A percentile compares a stretch with the other conserved stretches of the same genome.
These are phyloP conservation scores for Rhamnella rubrinervis DNA, from an alignment of 331 rosid species.

Conservation along the genomic window DNA sequence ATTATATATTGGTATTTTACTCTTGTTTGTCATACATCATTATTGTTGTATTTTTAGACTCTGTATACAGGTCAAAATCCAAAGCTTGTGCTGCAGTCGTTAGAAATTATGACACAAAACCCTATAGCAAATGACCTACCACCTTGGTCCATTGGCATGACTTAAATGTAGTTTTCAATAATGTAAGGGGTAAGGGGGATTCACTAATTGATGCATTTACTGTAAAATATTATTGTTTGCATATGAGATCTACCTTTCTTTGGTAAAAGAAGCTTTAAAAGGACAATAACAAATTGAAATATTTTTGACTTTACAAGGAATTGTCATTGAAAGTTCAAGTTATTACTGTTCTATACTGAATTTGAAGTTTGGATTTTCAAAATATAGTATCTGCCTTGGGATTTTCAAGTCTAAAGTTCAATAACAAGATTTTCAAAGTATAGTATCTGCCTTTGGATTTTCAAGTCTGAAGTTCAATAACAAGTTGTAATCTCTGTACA, in stretches of 20 bases:
- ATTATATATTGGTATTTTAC: slow-evolving; percentile 9
- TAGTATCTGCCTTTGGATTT: background rate
- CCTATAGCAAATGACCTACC: slow-evolving; percentile 64
- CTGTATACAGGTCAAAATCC: slow-evolving; percentile 54
- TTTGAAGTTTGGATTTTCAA: too few species aligned
- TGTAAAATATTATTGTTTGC: too few species aligned
- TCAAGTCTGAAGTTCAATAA: slow-evolving; percentile 1
- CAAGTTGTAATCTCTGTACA: slow-evolving; percentile 24
- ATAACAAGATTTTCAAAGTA: background rate
- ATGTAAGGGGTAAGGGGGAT: slow-evolving; percentile 69
- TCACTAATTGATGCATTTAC: background rate
- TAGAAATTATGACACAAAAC: slow-evolving; percentile 61
- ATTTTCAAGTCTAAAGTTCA: slow-evolving; percentile 2
- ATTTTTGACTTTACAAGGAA: too few species aligned
- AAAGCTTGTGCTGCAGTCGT: slow-evolving; percentile 79
- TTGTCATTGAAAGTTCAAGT: too few species aligned
- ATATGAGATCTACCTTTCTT: too few species aligned
- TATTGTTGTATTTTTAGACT: slow-evolving; percentile 38
- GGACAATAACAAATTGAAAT: too few species aligned
- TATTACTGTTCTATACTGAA: too few species aligned
- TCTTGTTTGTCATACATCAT: slow-evolving; percentile 17
- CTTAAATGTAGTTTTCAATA: slow-evolving; percentile 71
- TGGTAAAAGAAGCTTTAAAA: too few species aligned
- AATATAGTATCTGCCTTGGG: background rate
- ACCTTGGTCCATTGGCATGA: slow-evolving; percentile 93